A percentile compares a stretch with the other conserved stretches of the same genome.
phyloP scores from a whole-genome alignment of 129 eudicot genomes.

The Erigeron canadensis region DNA sequence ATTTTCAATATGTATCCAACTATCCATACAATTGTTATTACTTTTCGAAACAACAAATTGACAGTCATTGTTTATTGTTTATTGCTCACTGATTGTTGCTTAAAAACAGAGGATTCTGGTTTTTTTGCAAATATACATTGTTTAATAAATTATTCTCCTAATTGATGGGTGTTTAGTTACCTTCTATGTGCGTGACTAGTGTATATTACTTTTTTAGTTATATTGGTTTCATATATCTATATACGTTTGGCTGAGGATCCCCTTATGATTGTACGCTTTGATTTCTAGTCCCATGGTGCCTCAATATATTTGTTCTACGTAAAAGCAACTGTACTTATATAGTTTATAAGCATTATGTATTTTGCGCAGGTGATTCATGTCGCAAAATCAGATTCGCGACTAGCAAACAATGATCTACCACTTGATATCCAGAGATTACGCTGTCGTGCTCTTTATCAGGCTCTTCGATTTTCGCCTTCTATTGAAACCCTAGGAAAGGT shows the following conservation, averaged over 20 bases:
- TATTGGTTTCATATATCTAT: not conserved
- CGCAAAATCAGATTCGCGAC: constrained; percentile 92
- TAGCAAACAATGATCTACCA: constrained; percentile 93
- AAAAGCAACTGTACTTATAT: constrained; percentile 1
- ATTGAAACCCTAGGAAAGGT: constrained; percentile 92
- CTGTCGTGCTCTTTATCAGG: constrained; percentile 86
- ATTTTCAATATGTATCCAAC: too few species aligned
- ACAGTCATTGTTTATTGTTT: not conserved
- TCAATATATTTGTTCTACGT: not conserved
- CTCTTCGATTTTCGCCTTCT: constrained; percentile 77
- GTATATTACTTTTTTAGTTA: not conserved
- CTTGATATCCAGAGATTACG: constrained; percentile 90
- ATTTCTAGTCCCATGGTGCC: not conserved
- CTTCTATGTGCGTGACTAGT: too few species aligned
- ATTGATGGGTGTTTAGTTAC: too few species aligned
- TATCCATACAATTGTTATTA: too few species aligned
- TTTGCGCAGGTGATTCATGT: constrained; percentile 81
- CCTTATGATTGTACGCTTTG: not conserved
- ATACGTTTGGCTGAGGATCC: not conserved
- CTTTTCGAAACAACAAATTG: not conserved
- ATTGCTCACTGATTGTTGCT: not conserved
- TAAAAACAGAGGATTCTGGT: too few species aligned
- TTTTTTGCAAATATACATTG: too few species aligned
- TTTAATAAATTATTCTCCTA: too few species aligned
- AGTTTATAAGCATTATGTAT: not conserved